Base-by-base conservation (phyloP, 345 rosid genomes). In the Eucalyptus sideroxylon region DNA sequence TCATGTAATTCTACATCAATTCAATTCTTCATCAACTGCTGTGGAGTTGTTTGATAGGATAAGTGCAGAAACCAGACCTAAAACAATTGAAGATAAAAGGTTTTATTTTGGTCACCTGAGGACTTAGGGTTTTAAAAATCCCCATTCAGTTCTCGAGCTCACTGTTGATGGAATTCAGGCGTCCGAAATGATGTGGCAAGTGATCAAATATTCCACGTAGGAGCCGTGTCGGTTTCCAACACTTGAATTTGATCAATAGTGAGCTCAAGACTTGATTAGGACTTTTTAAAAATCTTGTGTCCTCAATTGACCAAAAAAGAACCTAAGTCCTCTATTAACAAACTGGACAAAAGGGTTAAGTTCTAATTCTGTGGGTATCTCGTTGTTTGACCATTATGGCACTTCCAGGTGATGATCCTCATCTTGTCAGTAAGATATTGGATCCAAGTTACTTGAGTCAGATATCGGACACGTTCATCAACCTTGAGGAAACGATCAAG, bases 341-440 rank as follows among this genome's bases (percentile, higher is more conserved):
- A 6, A 77, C 85, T 40, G 23, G 47, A 44, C 27, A 40, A 40
- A 40, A 77, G 15, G 15, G 16, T 37, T 21, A 37, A 37, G 83
- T 21, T 77, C 83, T 40, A 0, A 21, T 77, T 37, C 27, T 42
- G 27, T 5, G 0, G 47, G 47, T 0, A 77, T 40, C 30, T 40
- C 6, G 1, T 77, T 40, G 85, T 21, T 77, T 77, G 47, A 21
- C 30, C 47, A 77, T 40, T 77, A 1, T 77, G 0, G 27, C 15
- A 50, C 88, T 8, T 91, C 91, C 95, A 98, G 99, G 99, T 47
- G 92, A 87, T 81, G 99, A 98, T 93, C 98, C 97, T 5, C 87
- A 90, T 88, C 96, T 98, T 44, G 92, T 96, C 51, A 93, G 90
- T 50, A 96, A 96, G 94, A 98, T 98, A 91, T 87, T 98, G 94